These are phyloP conservation scores for Colletotrichum melonis DNA, from an alignment of 2,329 filamentous ascomycete genomes.

Conservation along the genomic window DNA sequence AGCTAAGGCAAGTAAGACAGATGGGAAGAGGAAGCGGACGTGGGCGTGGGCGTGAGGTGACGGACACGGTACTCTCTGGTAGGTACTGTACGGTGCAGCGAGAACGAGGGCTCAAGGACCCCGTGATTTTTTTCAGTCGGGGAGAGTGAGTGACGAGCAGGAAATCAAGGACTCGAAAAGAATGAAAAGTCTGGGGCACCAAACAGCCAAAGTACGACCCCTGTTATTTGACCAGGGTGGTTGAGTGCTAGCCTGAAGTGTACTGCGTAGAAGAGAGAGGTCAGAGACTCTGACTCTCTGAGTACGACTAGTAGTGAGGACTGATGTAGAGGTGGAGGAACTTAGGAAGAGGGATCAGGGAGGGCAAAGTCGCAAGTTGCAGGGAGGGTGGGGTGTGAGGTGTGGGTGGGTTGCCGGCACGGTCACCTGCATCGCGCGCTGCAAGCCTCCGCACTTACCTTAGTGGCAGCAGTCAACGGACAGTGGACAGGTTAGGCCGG, in stretches of 20 bases:
- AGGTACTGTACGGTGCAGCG: not conserved
- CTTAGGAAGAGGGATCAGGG: not conserved
- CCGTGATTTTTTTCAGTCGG: slow-evolving; percentile 14
- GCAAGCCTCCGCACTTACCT: slow-evolving; percentile 15
- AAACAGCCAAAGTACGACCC: slow-evolving; percentile 25
- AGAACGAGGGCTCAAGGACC: slow-evolving; percentile 18
- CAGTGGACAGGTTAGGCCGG: not conserved
- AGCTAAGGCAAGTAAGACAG: slow-evolving; percentile 10
- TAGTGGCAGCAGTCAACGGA: slow-evolving; percentile 3
- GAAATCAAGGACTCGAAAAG: slow-evolving; percentile 21
- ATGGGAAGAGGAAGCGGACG: not conserved
- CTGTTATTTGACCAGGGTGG: slow-evolving; percentile 29
- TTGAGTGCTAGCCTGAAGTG: slow-evolving; percentile 12
- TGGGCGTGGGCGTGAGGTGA: slow-evolving; percentile 6
- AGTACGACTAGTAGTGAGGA: not conserved
- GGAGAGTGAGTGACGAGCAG: slow-evolving; percentile 27
- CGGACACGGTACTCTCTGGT: not conserved
- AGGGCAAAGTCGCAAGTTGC: slow-evolving; percentile 4
- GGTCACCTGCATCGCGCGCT: slow-evolving; percentile 29
- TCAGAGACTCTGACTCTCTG: not conserved
- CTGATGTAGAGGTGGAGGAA: not conserved
- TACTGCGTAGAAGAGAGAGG: not conserved
- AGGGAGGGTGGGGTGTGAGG: not conserved
- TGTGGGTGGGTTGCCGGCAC: slow-evolving; percentile 22
- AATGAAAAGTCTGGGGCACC: slow-evolving; percentile 30